phyloP scores from a whole-genome alignment of 495 filamentous ascomycete species.

The Melanomma pulvis-pyrius region DNA sequence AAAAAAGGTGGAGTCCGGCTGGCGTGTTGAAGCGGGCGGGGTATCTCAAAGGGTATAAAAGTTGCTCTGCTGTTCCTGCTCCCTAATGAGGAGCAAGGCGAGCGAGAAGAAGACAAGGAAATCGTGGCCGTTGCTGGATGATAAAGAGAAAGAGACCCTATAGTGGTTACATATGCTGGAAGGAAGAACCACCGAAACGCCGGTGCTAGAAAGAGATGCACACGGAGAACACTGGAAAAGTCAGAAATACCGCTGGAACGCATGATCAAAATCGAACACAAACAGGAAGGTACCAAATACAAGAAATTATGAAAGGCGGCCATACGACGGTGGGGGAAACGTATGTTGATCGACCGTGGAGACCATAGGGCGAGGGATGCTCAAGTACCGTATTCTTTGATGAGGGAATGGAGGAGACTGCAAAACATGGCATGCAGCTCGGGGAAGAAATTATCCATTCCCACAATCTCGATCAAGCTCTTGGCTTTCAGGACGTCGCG shows the following conservation, averaged over 20 bases:
- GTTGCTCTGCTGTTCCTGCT: neutral
- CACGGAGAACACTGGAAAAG: neutral
- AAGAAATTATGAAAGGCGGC: neutral
- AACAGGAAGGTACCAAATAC: neutral
- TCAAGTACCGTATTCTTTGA: conserved; percentile 39
- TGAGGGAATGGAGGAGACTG: conserved; percentile 35
- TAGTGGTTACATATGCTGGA: conserved; percentile 9
- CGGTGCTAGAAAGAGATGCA: conserved; percentile 6
- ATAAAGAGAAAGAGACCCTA: neutral
- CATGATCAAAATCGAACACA: conserved; percentile 6
- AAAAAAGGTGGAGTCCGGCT: neutral
- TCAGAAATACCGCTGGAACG: conserved; percentile 27
- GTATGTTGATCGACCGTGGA: conserved; percentile 8
- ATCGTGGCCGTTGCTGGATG: conserved; percentile 8
- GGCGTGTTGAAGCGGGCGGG: conserved; percentile 12
- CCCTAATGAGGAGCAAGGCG: conserved; percentile 8
- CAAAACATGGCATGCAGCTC: conserved; percentile 77
- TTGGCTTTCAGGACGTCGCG: conserved; percentile 63
- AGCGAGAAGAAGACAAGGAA: conserved; percentile 9
- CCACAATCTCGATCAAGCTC: conserved; percentile 82
- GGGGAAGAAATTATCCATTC: conserved; percentile 84
- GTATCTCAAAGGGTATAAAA: conserved; percentile 33
- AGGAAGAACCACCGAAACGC: conserved; percentile 19
- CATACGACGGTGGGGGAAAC: neutral
- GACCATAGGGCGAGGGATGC: conserved; percentile 4